Base-by-base conservation (phyloP, 306 rosid species). In the Argentina anserina region DNA sequence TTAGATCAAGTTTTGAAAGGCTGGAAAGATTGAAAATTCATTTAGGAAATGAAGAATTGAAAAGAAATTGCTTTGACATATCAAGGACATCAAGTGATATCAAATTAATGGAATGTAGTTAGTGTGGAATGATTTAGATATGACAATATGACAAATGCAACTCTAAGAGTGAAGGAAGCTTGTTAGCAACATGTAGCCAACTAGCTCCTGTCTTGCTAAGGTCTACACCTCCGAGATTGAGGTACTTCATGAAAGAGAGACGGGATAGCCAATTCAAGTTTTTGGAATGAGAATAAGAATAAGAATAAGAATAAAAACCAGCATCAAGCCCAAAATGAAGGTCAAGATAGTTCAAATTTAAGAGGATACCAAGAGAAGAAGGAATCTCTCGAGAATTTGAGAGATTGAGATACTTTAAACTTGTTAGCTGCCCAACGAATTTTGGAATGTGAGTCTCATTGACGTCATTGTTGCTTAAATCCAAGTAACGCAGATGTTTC, bases 371-470 rank as follows among this genome's bases (percentile, higher is more conserved):
- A 15, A 71, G 41, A 3, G 56, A 25, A n/a, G 62, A 36, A 25
- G 81, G 77, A 43, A 78, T 45, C 61, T 26, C 46, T 11, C 77
- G 69, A 21, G 26, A 1, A 42, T 33, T 43, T 7, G 79, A 68
- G 6, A 79, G 76, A 55, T 79, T 74, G 1, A 74, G 75, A 69
- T 79, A 82, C 21, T 18, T 39, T 63, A 78, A 69, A 28, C 23
- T 69, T 2, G 20, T 26, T 6, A 75, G 10, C 59, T 55, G 46
- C 14, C 79, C 67, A n/a, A 75, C 5, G 23, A 75, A 75, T 6
- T 55, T 46, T 10, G 79, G 79, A 42, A 75, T 75, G 4, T 37
- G 46, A 28, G 0, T 72, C 34, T 21, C 76, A 8, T 23, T 7
- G 23, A 79, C 69, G 17, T 69, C 0, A n/a, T 69, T 79, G 25